phyloP scores from a whole-genome alignment of 2,329 filamentous ascomycete species.

The Cryphonectria radicalis region DNA sequence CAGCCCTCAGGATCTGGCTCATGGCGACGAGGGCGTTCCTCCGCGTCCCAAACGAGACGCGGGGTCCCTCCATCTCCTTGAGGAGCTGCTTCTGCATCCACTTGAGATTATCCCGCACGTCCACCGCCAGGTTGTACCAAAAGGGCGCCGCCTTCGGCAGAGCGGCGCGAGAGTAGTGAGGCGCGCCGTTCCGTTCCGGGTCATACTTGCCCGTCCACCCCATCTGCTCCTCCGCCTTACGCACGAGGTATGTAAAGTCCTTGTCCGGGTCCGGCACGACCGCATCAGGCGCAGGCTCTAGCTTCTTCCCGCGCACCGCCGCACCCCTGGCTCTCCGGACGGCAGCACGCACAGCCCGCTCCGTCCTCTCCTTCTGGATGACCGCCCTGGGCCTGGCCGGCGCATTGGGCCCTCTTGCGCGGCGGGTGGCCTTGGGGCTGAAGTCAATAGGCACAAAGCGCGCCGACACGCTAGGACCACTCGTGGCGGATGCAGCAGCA shows the following conservation, averaged over 20 bases:
- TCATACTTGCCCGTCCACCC: slow-evolving; percentile 12
- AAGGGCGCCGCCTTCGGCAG: slow-evolving; percentile 2
- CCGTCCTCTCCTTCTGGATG: slow-evolving; percentile 6
- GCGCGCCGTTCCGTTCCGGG: background rate
- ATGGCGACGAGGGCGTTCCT: slow-evolving; percentile 19
- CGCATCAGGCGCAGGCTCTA: background rate
- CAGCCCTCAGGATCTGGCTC: slow-evolving; percentile 1
- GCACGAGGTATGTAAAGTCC: slow-evolving; percentile 21
- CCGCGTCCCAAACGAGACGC: slow-evolving; percentile 15
- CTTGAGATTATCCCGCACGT: slow-evolving; percentile 10
- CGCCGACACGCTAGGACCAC: background rate
- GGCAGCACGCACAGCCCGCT: slow-evolving; percentile 3
- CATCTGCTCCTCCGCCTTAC: slow-evolving; percentile 16
- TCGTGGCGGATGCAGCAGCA: background rate
- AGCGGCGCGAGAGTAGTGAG: slow-evolving; percentile 2
- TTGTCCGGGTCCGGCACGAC: slow-evolving; percentile 1
- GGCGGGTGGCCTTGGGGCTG: background rate
- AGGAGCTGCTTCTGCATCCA: slow-evolving; percentile 22
- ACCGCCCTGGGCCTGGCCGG: slow-evolving; percentile 14
- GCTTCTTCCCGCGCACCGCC: background rate
- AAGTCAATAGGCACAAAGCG: background rate
- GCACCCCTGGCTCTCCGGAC: background rate
- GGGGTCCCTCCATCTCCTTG: slow-evolving; percentile 2
- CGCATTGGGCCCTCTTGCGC: slow-evolving; percentile 1
- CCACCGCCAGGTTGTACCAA: slow-evolving; percentile 11